Base-by-base conservation (phyloP, 768 basidiomycete species). In the Mycena vitilis region DNA sequence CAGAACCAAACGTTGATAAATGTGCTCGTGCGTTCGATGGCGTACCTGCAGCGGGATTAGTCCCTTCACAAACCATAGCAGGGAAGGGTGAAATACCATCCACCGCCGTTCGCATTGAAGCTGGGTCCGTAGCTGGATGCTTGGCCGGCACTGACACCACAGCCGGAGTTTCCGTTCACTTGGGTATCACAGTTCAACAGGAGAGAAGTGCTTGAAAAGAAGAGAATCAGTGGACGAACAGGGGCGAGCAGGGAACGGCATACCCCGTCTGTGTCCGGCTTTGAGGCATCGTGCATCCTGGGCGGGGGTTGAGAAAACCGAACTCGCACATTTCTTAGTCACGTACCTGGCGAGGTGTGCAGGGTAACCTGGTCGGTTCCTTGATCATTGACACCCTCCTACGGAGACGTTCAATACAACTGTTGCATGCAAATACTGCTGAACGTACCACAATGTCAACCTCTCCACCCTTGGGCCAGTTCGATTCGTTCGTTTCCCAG, bases 1-100 rank as follows among this genome's bases (percentile, higher is more conserved):
- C 89, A 91, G 80, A 89, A 90, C 85, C 87, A 91, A 40, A 89
- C 81, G 64, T 85, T 87, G 71, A 91, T 86, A 70, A 81, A 83
- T 15, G 65, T 69, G 15, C 77, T 69, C 2, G 85, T 84, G 47
- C 88, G 83, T 73, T 88, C 87, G 71, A 89, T 79, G 1, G 85
- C 89, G 73, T 84, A 88, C 82, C 84, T 88, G 36, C 13, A 6
- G 18, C n/a, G 37, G 37, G 3, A 20, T 48, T 23, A 47, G 9
- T 36, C 25, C 49, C 13, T 15, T 30, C 13, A 49, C 49, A 20
- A 6, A 5, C 25, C 13, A 51, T 25, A 18, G 22, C 25, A 12
- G 22, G 25, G 49, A 30, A 51, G 25, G 20, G 15, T 2, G 15
- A 40, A 10, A 30, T 51, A 30, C 49, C 49, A 51, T 13, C 49